phyloP scores from a whole-genome alignment of 2,329 filamentous ascomycete genomes.

The Phaeosphaeria sp. region DNA sequence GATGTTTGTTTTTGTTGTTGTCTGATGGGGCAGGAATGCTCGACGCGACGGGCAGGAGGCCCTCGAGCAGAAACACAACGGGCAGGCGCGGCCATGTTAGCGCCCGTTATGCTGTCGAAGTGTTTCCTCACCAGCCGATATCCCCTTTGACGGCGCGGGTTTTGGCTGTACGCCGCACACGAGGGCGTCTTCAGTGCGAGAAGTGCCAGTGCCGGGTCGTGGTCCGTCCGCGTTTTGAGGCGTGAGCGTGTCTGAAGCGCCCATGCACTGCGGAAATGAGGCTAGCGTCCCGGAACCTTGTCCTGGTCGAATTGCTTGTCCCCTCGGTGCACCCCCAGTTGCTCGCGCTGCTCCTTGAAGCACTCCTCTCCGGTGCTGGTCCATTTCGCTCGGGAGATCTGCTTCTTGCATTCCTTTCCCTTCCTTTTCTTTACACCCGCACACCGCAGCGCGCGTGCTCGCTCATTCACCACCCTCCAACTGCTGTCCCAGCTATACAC shows the following conservation, averaged over 20 bases:
- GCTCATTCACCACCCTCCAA: slow-evolving; percentile 20
- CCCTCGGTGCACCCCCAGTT: slow-evolving; percentile 12
- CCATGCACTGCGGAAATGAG: slow-evolving; percentile 36
- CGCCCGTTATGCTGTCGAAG: slow-evolving; percentile 14
- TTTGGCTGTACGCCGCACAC: slow-evolving; percentile 17
- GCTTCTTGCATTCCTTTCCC: slow-evolving; percentile 20
- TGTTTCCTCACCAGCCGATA: slow-evolving; percentile 5
- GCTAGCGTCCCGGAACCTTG: slow-evolving; percentile 31
- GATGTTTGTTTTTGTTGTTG: slow-evolving; percentile 10
- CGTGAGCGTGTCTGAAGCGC: slow-evolving; percentile 17
- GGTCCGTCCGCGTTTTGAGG: slow-evolving; percentile 19
- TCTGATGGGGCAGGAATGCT: slow-evolving; percentile 12
- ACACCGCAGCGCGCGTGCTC: slow-evolving; percentile 34
- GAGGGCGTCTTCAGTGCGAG: slow-evolving; percentile 6
- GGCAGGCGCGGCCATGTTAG: slow-evolving; percentile 17
- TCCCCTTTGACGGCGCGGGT: slow-evolving; percentile 26
- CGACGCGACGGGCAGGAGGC: slow-evolving; percentile 3
- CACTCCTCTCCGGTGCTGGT: slow-evolving; percentile 17
- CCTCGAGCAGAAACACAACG: neutral
- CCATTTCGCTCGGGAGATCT: slow-evolving; percentile 24
- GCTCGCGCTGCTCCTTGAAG: slow-evolving; percentile 22
- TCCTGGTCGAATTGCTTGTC: slow-evolving; percentile 17
- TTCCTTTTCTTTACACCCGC: slow-evolving; percentile 14
- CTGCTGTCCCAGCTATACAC: slow-evolving; percentile 24
- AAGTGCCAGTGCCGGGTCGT: slow-evolving; percentile 10